Base-by-base conservation (phyloP, 1,284 basidiomycete genomes). In the Fomes fomentarius region DNA sequence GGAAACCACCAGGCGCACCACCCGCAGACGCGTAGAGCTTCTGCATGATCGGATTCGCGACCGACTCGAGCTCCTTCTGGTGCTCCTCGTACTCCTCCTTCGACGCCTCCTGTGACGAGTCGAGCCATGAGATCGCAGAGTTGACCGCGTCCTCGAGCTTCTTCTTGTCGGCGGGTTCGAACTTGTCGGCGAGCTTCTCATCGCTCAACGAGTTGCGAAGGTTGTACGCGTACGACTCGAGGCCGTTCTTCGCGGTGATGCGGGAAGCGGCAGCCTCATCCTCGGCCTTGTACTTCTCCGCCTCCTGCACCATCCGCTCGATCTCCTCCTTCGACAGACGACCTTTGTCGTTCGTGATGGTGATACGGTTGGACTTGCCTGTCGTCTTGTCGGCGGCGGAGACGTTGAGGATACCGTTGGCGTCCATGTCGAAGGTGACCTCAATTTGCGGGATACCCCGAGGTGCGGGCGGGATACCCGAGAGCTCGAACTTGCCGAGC, bases 321-420 rank as follows among this genome's bases (percentile, higher is more conserved):
- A 98, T 98, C 77, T 98, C 96, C 76, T 98, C 96, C 82, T 96
- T 96, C 67, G 93, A 95, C 54, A 99, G 81, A 76, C 96, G 95
- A 52, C 96, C 96, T 83, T 98, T 97, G 82, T 97, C 94, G 76
- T 98, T 98, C 72, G 93, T 96, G 79, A 98, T 97, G 66, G 94
- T 97, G 77, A 98, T 97, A 68, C 90, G 89, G 76, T 91, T 93
- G 54, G 91, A 93, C 78, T 98, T 98, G 69, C 97, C 96, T 63
- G 96, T 97, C 28, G 94, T 96, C 86, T 98, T 98, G 80, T 98
- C 96, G 54, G 91, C 81, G 34, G 96, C 96, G 44, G 92, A 94
- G 68, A 98, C 96, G 77, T 97, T 98, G 67, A 98, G 75, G 74
- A 98, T 97, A 82, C 93, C 94, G 80, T 98, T 98, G 72, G 96